phyloP scores from a whole-genome alignment of 202 grass and related monocot genomes.

The Saccharum hybrid region DNA sequence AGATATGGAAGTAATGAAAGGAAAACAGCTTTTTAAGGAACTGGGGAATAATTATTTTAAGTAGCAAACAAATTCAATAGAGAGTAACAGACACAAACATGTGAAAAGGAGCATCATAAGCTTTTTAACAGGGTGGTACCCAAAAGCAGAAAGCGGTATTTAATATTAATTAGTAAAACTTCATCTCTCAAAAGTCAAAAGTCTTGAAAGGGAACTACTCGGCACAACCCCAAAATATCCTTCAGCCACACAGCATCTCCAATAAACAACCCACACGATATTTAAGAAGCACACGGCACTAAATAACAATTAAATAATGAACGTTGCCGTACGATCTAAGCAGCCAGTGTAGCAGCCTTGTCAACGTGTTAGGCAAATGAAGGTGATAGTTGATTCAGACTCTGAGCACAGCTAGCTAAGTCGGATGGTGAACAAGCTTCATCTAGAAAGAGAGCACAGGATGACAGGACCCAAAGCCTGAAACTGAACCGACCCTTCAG shows the following conservation, averaged over 20 bases:
- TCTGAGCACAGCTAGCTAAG: background rate
- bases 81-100: background rate
- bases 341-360: background rate
- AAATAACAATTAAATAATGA: background rate
- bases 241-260: background rate
- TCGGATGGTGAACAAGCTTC: background rate
- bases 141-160: background rate
- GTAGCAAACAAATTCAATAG: constrained; percentile 11
- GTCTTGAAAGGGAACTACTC: background rate
- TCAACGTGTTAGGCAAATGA: background rate
- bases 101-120: background rate
- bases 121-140: background rate
- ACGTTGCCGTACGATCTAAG: background rate
- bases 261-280: background rate
- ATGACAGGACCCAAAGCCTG: background rate
- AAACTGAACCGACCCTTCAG: background rate
- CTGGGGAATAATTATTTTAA: background rate
- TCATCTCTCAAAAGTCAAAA: background rate
- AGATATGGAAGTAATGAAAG: background rate
- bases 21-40: background rate
- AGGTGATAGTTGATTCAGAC: background rate
- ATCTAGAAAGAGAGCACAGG: background rate
- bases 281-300: background rate
- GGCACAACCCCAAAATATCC: background rate
- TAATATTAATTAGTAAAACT: background rate